phyloP scores from a whole-genome alignment of 345 rosid genomes.

The Rhizophora apiculata region DNA sequence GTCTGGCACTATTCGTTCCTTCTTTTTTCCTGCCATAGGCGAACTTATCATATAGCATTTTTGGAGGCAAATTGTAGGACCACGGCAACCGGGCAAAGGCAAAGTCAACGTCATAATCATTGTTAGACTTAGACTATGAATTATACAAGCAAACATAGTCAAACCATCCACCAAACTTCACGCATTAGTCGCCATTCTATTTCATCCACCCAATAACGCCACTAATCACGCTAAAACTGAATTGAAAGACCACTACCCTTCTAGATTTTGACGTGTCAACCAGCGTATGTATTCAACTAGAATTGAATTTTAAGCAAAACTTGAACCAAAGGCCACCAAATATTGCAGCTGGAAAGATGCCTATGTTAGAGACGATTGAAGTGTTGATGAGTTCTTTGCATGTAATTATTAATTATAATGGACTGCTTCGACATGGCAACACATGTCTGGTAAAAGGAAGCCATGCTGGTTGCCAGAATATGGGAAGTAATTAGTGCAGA shows the following conservation, averaged over 20 bases:
- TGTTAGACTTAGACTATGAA: too few relatives aligned
- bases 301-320: background rate
- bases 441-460: background rate
- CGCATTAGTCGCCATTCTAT: background rate
- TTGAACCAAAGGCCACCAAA: background rate
- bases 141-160: background rate
- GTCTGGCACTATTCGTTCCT: too few relatives aligned
- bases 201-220: conserved; percentile 39
- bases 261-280: conserved; percentile 1
- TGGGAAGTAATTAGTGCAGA: background rate
- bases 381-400: background rate
- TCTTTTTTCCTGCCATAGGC: too few relatives aligned
- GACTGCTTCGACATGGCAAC: background rate
- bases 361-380: background rate
- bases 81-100: too few relatives aligned
- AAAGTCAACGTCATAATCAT: too few relatives aligned
- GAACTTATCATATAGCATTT: too few relatives aligned
- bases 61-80: too few relatives aligned
- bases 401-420: background rate
- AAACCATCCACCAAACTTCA: conserved; percentile 3
- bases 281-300: too few relatives aligned
- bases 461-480: background rate
- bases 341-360: background rate
- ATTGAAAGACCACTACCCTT: background rate
- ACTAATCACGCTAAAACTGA: conserved; percentile 35